Percentiles rank a stretch among this genome's conserved stretches.
These are phyloP conservation scores for Boletus huronensis DNA, from an alignment of 768 basidiomycete genomes.

Conservation along the genomic window DNA sequence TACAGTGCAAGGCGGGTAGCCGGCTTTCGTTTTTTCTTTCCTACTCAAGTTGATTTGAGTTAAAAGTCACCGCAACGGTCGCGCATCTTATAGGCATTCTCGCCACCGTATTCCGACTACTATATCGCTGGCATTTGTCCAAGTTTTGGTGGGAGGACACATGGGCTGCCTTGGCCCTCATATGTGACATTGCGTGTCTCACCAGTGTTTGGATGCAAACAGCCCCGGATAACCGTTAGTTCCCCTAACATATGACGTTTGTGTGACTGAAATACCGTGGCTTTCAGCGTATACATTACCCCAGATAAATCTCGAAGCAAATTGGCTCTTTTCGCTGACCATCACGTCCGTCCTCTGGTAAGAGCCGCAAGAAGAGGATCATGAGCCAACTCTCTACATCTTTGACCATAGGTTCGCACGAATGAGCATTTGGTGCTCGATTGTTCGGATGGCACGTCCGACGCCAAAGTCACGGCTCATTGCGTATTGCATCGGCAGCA, in stretches of 20 bases:
- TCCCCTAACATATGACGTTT: not conserved
- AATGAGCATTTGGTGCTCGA: slow-evolving; percentile 28
- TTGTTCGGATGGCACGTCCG: slow-evolving; percentile 22
- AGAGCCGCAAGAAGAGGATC: not conserved
- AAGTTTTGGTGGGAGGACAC: slow-evolving; percentile 28
- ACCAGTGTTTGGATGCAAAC: slow-evolving; percentile 18
- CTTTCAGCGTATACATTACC: not conserved
- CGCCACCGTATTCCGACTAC: slow-evolving; percentile 17
- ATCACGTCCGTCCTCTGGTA: slow-evolving; percentile 23
- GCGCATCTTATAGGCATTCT: slow-evolving; percentile 18
- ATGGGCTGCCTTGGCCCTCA: slow-evolving; percentile 25
- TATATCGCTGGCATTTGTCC: slow-evolving; percentile 19
- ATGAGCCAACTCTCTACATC: not conserved
- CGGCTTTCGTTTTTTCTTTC: not conserved
- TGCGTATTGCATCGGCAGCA: slow-evolving; percentile 13
- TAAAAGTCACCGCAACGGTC: slow-evolving; percentile 16
- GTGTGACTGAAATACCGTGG: not conserved
- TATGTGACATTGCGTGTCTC: slow-evolving; percentile 21
- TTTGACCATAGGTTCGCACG: slow-evolving; percentile 20
- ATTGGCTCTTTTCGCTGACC: slow-evolving; percentile 20
- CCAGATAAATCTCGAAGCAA: not conserved
- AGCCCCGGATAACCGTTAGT: slow-evolving; percentile 7
- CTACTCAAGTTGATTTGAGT: not conserved
- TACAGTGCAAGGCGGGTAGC: slow-evolving; percentile 13
- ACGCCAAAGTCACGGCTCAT: slow-evolving; percentile 4